Percentiles rank a stretch among this genome's conserved stretches.
These are phyloP conservation scores for Geotrichum aggregatum DNA, from an alignment of 1,139 yeast species.

Conservation along the genomic window DNA sequence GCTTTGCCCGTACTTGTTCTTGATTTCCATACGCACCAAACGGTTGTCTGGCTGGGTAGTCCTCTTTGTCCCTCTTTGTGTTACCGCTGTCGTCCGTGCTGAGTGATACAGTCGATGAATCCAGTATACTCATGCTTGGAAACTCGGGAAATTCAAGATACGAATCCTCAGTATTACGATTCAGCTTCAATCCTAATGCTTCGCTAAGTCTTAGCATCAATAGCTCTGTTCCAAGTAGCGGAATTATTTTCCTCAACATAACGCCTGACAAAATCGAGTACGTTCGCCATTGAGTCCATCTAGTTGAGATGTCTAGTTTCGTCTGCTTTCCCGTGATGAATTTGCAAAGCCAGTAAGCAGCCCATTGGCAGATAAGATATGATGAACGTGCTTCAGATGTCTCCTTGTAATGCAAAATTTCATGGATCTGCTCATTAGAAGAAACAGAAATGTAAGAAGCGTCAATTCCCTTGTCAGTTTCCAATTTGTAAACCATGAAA, in stretches of 20 bases:
- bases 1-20: background rate
- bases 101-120: background rate
- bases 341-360: background rate
- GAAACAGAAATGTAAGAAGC: background rate
- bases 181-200: background rate
- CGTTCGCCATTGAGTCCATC: background rate
- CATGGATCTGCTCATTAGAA: background rate
- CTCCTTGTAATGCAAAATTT: background rate
- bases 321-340: background rate
- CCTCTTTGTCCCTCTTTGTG: background rate
- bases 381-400: background rate
- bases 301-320: background rate
- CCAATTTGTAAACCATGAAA: background rate
- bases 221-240: constrained; percentile 7
- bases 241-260: background rate
- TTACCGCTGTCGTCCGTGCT: background rate
- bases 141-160: background rate
- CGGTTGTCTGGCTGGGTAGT: background rate
- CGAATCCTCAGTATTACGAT: background rate
- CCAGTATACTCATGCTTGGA: background rate
- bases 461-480: background rate
- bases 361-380: constrained; percentile 11
- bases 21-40: background rate
- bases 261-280: constrained; percentile 8
- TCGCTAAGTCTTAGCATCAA: background rate